Conservation (phyloP, 106 monocot species). For the Apostasia ramifera region DNA sequence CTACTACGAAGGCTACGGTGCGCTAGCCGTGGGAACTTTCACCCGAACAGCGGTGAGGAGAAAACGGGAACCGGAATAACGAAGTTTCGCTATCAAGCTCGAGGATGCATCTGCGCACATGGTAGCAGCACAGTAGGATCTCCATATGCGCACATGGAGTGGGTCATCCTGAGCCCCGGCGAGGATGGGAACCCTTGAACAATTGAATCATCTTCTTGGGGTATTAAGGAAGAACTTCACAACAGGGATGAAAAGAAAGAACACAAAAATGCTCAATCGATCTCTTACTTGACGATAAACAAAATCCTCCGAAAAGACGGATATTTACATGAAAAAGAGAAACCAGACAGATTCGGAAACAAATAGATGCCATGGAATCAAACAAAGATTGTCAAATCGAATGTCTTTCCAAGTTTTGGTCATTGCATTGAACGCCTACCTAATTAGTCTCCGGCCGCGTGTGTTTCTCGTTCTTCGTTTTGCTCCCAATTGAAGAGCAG, state of each 20-base stretch:
- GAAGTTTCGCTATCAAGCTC: background rate
- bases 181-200: background rate
- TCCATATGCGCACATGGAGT: background rate
- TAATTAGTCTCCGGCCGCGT: background rate
- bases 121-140: background rate
- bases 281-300: background rate
- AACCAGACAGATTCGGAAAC: background rate
- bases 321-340: background rate
- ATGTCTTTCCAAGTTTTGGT: background rate
- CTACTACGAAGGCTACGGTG: no score
- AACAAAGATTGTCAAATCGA: background rate
- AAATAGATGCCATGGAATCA: background rate
- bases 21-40: no score
- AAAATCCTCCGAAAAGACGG: background rate
- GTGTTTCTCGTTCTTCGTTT: background rate
- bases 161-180: background rate
- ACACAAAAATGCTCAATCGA: background rate
- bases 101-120: background rate
- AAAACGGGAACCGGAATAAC: background rate
- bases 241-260: slow-evolving; percentile 2
- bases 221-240: background rate
- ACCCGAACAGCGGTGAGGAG: no score
- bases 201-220: background rate
- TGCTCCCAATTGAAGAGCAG: background rate
- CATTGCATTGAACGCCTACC: background rate